Percentiles rank a stretch among this genome's conserved stretches.
Conservation (phyloP, 306 rosid species). For the Erythrophleum fordii region DNA sequence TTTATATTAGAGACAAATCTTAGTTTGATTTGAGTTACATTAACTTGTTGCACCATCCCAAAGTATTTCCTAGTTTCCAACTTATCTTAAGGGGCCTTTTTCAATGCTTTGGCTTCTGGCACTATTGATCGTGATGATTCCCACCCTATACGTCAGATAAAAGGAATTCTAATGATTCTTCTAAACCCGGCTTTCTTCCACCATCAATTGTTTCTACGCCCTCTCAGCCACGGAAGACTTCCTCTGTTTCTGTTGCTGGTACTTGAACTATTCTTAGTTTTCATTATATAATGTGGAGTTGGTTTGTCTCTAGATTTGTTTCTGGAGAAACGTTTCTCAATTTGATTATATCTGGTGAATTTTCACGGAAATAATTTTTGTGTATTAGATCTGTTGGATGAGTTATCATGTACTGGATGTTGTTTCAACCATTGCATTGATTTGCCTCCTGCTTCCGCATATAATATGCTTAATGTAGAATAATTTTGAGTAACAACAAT, state of each 20-base stretch:
- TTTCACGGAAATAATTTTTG: not conserved
- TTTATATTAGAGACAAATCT: not conserved
- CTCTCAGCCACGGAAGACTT: not conserved
- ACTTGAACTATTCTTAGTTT: not conserved
- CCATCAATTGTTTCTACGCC: constrained; percentile 25
- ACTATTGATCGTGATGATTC: constrained; percentile 37
- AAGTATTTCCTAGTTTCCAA: constrained; percentile 11
- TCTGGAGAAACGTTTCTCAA: not conserved
- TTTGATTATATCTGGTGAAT: not conserved
- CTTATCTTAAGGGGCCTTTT: not conserved
- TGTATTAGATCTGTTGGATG: not conserved
- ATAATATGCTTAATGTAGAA: not conserved
- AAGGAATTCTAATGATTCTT: constrained; percentile 18
- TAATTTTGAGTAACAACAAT: not conserved
- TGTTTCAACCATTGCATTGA: not conserved
- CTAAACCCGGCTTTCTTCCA: constrained; percentile 15
- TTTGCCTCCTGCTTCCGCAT: not conserved
- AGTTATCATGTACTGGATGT: not conserved
- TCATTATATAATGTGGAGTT: not conserved
- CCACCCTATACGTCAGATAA: constrained; percentile 41
- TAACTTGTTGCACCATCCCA: not conserved
- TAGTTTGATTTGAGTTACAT: not conserved
- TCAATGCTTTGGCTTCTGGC: constrained; percentile 38
- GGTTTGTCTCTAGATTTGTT: not conserved
- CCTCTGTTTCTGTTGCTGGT: constrained; percentile 35